These are phyloP conservation scores for Alternaria arborescens DNA, from an alignment of 2,329 filamentous ascomycete species.

Conservation along the genomic window DNA sequence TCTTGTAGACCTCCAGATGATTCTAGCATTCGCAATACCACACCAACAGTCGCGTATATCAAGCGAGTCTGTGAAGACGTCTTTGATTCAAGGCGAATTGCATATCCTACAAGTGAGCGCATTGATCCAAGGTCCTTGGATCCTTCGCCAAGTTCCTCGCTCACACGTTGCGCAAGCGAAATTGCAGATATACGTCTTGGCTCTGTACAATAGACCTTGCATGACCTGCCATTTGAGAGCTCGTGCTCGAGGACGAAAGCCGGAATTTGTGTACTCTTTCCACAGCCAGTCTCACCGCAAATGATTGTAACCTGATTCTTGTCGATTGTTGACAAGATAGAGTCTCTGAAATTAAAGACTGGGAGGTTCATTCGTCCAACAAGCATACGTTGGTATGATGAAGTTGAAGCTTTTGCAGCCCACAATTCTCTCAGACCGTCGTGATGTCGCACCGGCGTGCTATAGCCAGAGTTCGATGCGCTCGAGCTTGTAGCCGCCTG, in stretches of 20 bases:
- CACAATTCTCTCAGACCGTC: constrained; percentile 61
- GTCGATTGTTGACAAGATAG: constrained; percentile 80
- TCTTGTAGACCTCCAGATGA: constrained; percentile 85
- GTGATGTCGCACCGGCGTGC: constrained; percentile 37
- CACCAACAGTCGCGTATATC: constrained; percentile 87
- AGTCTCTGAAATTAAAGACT: constrained; percentile 84
- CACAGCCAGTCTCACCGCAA: constrained; percentile 95
- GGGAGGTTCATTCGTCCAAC: constrained; percentile 80
- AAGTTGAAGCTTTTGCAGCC: constrained; percentile 59
- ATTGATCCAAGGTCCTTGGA: constrained; percentile 82
- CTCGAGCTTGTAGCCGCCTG: constrained; percentile 38
- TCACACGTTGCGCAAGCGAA: constrained; percentile 89
- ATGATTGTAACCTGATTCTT: constrained; percentile 88
- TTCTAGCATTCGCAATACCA: constrained; percentile 98
- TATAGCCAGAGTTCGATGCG: constrained; percentile 42
- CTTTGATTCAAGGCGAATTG: constrained; percentile 91
- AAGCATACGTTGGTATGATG: constrained; percentile 80
- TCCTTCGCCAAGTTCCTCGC: constrained; percentile 89
- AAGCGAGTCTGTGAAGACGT: constrained; percentile 82
- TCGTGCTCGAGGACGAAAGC: constrained; percentile 92
- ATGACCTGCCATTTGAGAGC: constrained; percentile 78
- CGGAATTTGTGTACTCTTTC: constrained; percentile 98
- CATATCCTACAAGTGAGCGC: constrained; percentile 89
- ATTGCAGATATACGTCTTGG: constrained; percentile 96
- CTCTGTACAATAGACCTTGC: constrained; percentile 95